phyloP scores from a whole-genome alignment of 2,329 filamentous ascomycete genomes.

The Neocucurbitaria cava region DNA sequence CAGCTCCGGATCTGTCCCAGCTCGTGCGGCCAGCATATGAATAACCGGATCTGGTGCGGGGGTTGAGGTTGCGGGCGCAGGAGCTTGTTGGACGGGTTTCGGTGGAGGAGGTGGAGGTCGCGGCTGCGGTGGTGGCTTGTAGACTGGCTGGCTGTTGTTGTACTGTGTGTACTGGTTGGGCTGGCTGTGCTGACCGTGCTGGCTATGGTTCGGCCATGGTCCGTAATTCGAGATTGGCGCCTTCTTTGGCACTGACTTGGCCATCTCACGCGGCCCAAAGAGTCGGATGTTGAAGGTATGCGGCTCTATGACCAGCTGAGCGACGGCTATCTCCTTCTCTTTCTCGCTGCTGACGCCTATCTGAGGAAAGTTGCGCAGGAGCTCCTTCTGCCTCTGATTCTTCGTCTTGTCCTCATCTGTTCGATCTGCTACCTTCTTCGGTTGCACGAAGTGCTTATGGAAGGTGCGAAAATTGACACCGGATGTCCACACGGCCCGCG shows the following conservation, averaged over 20 bases:
- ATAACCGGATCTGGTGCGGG: conserved; percentile 76
- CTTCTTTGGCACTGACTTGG: conserved; percentile 37
- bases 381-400: conserved; percentile 68
- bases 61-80: conserved; percentile 32
- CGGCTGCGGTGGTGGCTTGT: conserved; percentile 26
- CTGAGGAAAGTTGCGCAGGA: conserved; percentile 47
- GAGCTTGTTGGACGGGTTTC: conserved; percentile 35
- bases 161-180: conserved; percentile 36
- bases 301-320: conserved; percentile 76
- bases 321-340: conserved; percentile 11
- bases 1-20: conserved; percentile 74
- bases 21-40: conserved; percentile 76
- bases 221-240: conserved; percentile 36
- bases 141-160: conserved; percentile 22
- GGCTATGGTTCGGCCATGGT: conserved; percentile 44
- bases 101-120: conserved; percentile 42
- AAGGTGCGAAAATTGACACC: conserved; percentile 49
- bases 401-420: conserved; percentile 65
- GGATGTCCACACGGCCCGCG: conserved; percentile 61
- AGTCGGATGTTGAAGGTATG: conserved; percentile 74
- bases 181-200: conserved; percentile 31
- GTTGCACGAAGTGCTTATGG: conserved; percentile 43
- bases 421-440: conserved; percentile 61
- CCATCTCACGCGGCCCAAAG: conserved; percentile 40
- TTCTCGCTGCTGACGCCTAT: conserved; percentile 33